Base-by-base conservation (phyloP, 495 filamentous ascomycete species). In the Podospora didyma region DNA sequence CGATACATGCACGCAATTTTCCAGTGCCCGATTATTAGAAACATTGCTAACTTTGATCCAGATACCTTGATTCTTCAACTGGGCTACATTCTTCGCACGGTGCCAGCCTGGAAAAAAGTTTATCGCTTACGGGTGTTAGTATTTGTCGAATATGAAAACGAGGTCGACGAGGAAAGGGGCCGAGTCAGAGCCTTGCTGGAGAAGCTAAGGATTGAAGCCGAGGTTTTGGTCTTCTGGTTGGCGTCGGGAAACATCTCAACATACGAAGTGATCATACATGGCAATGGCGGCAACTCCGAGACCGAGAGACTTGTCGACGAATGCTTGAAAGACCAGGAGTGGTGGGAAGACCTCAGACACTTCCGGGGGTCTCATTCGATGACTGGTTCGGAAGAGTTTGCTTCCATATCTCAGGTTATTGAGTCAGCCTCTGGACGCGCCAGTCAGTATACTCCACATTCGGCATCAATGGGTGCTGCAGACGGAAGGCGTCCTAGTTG, bases 71-170 rank as follows among this genome's bases (percentile, higher is more conserved):
- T 95, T 57, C 76, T 96, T 14, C 90, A 96, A 63, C 75, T 95
- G 22, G 90, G 90, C 2, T 92, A 86, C 45, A 96, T 96, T 51
- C 73, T 96, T 2, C 83, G 87, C 58, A 94, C 88, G 6, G 90
- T 94, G 2, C 88, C 87, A 7, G 82, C 85, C 1, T 95, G 89
- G 89, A 92, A 90, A 63, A 88, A 83, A 62, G 78, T 78, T 2
- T 93, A 89, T 64, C 80, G 77, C 56, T 71, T 93, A 19, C 86
- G 90, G 39, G 89, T 95, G 3, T 75, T 83, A 1, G 90, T 94
- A 2, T 96, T 95, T 66, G 90, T 95, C 23, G 90, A 96, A 64
- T 95, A 94, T 64, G 90, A 96, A 66, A 83, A 79, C 17, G 90
- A 96, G 56, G 83, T 96, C 17, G 83, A 85, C 37, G 89, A 95